phyloP scores from a whole-genome alignment of 139 green algal species.

The Chlamydomonas incerta region DNA sequence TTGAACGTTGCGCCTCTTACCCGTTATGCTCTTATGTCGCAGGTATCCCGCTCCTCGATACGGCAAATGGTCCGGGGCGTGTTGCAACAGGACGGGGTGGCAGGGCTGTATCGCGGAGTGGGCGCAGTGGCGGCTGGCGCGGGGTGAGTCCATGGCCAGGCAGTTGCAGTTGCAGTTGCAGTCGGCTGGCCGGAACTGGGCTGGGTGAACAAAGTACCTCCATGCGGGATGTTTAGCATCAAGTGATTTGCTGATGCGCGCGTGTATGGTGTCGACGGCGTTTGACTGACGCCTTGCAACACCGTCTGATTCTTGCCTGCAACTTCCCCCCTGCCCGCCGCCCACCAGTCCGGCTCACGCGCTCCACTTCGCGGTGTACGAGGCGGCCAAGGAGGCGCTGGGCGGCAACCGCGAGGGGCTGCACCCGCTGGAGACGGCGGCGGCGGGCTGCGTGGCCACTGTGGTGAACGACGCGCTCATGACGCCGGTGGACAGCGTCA shows the following conservation, averaged over 20 bases:
- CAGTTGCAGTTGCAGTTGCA: no score
- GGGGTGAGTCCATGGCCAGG: slow-evolving; percentile 68
- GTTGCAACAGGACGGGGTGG: slow-evolving; percentile 79
- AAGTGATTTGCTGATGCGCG: no score
- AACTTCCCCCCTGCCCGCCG: neutral
- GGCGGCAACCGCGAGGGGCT: slow-evolving; percentile 73
- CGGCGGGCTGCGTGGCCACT: slow-evolving; percentile 83
- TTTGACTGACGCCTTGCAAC: no score
- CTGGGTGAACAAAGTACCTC: no score
- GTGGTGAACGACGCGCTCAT: slow-evolving; percentile 90
- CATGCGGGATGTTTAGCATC: no score
- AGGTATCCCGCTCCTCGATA: slow-evolving; percentile 77
- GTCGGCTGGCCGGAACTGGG: no score
- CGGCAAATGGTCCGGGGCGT: slow-evolving; percentile 66
- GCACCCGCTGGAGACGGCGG: slow-evolving; percentile 65
- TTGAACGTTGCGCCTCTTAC: neutral
- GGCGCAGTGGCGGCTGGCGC: slow-evolving; percentile 76
- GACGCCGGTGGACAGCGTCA: slow-evolving; percentile 90
- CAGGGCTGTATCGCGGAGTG: slow-evolving; percentile 86
- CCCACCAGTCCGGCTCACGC: slow-evolving; percentile 90
- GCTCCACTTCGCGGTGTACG: slow-evolving; percentile 96
- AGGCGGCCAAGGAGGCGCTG: slow-evolving; percentile 84
- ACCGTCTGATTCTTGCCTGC: no score
- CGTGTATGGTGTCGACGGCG: no score
- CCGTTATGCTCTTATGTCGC: slow-evolving; percentile 5